Percentiles rank a stretch among this genome's conserved stretches.
Evolutionary conservation across 2,329 filamentous ascomycete species (phyloP).

Genomic region (Bimuria novae-zelandiae): DNA sequence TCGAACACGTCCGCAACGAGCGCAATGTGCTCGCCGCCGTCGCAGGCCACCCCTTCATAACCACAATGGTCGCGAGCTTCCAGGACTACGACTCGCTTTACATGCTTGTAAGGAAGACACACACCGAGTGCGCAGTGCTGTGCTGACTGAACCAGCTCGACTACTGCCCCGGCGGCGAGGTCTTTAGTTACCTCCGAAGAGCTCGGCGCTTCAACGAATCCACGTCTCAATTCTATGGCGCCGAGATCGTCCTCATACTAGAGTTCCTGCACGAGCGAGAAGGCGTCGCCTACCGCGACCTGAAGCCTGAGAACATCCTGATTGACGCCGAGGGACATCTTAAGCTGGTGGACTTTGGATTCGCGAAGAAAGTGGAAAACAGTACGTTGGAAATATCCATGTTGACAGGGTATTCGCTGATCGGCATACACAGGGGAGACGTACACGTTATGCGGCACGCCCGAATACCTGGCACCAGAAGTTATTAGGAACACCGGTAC

Average conservation of each 20-base stretch:
- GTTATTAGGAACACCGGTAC: conserved; percentile 80
- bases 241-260: conserved; percentile 80
- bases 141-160: conserved; percentile 59
- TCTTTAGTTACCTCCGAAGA: conserved; percentile 81
- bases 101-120: conserved; percentile 62
- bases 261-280: conserved; percentile 80
- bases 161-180: conserved; percentile 81
- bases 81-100: conserved; percentile 79
- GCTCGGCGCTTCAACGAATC: conserved; percentile 78
- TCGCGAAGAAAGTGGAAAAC: conserved; percentile 76
- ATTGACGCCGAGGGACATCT: conserved; percentile 79
- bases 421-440: conserved; percentile 62
- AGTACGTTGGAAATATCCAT: conserved; percentile 43
- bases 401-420: not conserved
- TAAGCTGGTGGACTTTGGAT: conserved; percentile 83
- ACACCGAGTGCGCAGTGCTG: not conserved
- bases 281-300: conserved; percentile 78
- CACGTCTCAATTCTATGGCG: conserved; percentile 79
- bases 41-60: conserved; percentile 82
- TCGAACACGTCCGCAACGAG: conserved; percentile 85
- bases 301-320: conserved; percentile 83
- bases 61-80: conserved; percentile 76
- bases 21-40: conserved; percentile 77
- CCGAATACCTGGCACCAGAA: conserved; percentile 82
- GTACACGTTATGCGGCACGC: conserved; percentile 82